These are phyloP conservation scores for Tilletiaria anomala DNA, from an alignment of 1,284 basidiomycete species.

Conservation along the genomic window DNA sequence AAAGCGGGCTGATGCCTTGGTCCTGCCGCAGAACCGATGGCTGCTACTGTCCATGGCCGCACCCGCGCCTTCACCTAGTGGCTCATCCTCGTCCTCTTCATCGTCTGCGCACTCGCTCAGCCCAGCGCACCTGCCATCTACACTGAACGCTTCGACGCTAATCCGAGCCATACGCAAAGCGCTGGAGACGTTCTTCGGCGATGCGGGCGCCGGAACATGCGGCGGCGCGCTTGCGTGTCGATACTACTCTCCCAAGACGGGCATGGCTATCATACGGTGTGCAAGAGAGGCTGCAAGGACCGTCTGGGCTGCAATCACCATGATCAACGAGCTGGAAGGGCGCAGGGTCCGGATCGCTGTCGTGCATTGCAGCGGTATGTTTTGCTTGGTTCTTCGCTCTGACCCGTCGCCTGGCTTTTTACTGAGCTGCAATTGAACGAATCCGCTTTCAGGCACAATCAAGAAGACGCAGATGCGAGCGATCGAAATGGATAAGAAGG, in stretches of 20 bases:
- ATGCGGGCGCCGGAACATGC: conserved; percentile 11
- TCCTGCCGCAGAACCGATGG: conserved; percentile 18
- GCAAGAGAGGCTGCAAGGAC: conserved; percentile 12
- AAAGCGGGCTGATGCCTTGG: too few relatives aligned
- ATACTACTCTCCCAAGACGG: conserved; percentile 17
- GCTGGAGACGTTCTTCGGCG: conserved; percentile 14
- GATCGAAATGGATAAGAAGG: conserved; percentile 13
- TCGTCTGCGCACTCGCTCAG: too few relatives aligned
- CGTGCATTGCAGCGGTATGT: conserved; percentile 9
- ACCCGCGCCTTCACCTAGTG: too few relatives aligned
- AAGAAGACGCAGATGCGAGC: conserved; percentile 21
- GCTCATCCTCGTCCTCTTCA: too few relatives aligned
- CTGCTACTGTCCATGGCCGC: conserved; percentile 14
- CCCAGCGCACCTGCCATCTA: too few relatives aligned
- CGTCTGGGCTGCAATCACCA: conserved; percentile 16
- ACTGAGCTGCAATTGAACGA: background rate
- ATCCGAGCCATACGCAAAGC: conserved; percentile 12
- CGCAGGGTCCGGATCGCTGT: conserved; percentile 9
- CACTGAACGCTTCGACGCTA: conserved; percentile 10
- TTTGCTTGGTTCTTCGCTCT: background rate
- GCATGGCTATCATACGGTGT: conserved; percentile 16
- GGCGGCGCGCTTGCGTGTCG: conserved; percentile 13
- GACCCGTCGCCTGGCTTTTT: background rate
- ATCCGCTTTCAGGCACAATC: conserved; percentile 10
- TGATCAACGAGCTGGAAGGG: conserved; percentile 5